phyloP scores from a whole-genome alignment of 257 asterid species.

The Solanum tarijense region DNA sequence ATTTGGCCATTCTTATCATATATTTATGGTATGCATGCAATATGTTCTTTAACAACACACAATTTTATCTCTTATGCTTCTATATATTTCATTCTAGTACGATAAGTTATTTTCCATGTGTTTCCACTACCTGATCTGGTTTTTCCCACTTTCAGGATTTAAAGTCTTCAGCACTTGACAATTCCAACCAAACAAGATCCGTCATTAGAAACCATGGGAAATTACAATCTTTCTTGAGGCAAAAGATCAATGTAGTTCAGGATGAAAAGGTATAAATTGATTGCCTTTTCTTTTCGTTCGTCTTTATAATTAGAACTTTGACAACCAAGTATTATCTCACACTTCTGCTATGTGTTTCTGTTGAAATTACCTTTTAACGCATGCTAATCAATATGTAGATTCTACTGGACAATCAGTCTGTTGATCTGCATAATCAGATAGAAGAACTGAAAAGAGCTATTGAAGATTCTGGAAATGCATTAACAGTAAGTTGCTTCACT shows the following conservation, averaged over 20 bases:
- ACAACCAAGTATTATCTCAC: not conserved
- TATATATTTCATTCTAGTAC: not conserved
- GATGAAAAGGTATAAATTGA: conserved; percentile 52
- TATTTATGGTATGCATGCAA: not conserved
- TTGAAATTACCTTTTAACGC: not conserved
- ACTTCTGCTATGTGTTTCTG: conserved; percentile 12
- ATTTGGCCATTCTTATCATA: not conserved
- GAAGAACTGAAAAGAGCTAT: conserved; percentile 38
- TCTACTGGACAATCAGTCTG: conserved; percentile 39
- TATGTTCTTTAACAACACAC: not conserved
- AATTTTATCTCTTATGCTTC: not conserved
- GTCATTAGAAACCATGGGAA: conserved; percentile 34
- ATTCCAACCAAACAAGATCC: conserved; percentile 34
- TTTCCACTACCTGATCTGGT: not conserved
- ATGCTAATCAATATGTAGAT: conserved; percentile 34
- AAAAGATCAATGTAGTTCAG: conserved; percentile 46
- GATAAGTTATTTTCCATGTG: not conserved
- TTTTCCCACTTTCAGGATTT: conserved; percentile 46
- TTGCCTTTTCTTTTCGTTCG: not conserved
- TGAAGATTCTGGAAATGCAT: conserved; percentile 36
- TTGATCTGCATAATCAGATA: conserved; percentile 45
- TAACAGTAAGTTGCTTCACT: conserved; percentile 30
- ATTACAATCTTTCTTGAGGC: conserved; percentile 39
- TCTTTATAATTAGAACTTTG: not conserved
- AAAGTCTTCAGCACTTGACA: conserved; percentile 38